These are phyloP conservation scores for Senna siamea DNA, from an alignment of 306 rosid genomes.

Conservation along the genomic window DNA sequence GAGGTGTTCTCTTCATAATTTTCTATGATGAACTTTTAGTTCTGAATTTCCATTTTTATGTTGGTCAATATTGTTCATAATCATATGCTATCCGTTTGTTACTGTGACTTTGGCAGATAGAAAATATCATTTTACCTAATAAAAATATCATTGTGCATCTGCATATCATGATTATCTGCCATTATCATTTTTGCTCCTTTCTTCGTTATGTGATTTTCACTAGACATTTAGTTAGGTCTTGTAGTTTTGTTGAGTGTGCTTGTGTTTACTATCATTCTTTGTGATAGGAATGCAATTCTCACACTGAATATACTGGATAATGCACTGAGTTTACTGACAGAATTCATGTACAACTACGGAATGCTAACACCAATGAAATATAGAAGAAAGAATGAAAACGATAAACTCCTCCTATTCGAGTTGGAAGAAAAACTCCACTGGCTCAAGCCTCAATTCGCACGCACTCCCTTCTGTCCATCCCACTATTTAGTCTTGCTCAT, in stretches of 20 bases:
- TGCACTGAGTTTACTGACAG: too few relatives aligned
- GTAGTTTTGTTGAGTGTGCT: constrained; percentile 10
- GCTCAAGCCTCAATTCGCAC: too few relatives aligned
- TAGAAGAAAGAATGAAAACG: too few relatives aligned
- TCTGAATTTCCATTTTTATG: not conserved
- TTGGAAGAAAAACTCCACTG: too few relatives aligned
- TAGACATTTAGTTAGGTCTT: not conserved
- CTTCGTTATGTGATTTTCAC: not conserved
- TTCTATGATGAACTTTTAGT: not conserved
- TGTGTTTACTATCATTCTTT: too few relatives aligned
- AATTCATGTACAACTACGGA: too few relatives aligned
- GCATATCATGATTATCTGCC: constrained; percentile 14
- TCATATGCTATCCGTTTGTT: not conserved
- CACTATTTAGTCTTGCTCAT: too few relatives aligned
- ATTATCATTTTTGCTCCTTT: not conserved
- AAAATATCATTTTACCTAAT: constrained; percentile 8
- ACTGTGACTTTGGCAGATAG: constrained; percentile 7
- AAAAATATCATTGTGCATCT: constrained; percentile 10
- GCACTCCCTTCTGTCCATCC: too few relatives aligned
- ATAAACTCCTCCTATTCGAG: too few relatives aligned
- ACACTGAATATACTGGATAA: too few relatives aligned
- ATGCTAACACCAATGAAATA: too few relatives aligned
- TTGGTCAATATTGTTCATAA: not conserved
- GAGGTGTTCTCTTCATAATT: not conserved
- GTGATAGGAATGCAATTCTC: too few relatives aligned